Evolutionary conservation across 2,329 filamentous ascomycete genomes (phyloP), one percentile per base, ranked within the genome.

Genomic region (Xylaria multiplex): DNA sequence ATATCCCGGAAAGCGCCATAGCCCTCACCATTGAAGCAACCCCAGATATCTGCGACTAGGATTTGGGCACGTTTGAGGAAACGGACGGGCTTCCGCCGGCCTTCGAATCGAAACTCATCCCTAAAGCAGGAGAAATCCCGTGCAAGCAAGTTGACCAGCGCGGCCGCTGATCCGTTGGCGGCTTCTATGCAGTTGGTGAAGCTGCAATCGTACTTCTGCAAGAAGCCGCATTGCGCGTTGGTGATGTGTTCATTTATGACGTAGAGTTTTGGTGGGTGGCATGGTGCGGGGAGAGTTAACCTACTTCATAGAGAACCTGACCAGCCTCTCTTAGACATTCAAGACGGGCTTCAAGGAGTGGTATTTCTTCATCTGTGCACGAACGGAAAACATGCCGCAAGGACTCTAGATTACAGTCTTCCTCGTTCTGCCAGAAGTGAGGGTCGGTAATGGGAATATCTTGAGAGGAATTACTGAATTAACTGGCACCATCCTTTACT

Each of bases 1-100:
- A 99, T 97, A 76, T 99, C 96, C 64, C 88, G 77, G 78, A 99
- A 99, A 32, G 86, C 83, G 37, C 96, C 96, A 74, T 90, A 94
- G 30, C 86, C 84, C 71, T 90, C 84, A 52, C 93, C 93, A 59
- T 95, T 88, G 77, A 98, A 98, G 69, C 93, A 96, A 5, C 96
- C 96, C 96, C 96, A 99, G 0, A 98, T 78, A 78, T 99, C 96
- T 24, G 96, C 96, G 2, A 97, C 94, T 22, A 98, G 86, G 66
- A 99, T 99, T 79, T 99, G 96, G 1, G 96, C 94, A 11, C 96
- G 89, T 81, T 99, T 99, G 76, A 97, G 88, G 68, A 99, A 86
- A 14, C 93, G 90, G 2, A 99, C 89, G 6, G 83, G 85, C 69
- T 84, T 85, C 63, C 84, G 86, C 50, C 90, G 89, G 9, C 89